These are phyloP conservation scores for Sugiyamaella chiloensis DNA, from an alignment of 805 yeast species.

Conservation along the genomic window DNA sequence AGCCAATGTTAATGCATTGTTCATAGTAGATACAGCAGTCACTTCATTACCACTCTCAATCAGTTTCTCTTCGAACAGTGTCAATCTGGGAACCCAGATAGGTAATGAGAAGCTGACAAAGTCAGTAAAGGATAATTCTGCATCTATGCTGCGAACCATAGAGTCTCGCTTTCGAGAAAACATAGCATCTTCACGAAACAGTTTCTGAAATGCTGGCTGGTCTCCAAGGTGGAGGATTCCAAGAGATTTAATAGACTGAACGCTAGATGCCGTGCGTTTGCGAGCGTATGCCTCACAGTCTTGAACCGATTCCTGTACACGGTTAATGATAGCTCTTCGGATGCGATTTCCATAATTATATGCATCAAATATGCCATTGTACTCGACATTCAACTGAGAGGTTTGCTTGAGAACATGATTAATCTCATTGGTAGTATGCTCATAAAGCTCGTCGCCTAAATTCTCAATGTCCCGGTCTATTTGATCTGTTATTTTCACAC, in stretches of 20 bases:
- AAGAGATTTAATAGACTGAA: constrained; percentile 55
- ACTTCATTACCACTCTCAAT: constrained; percentile 10
- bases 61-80: not conserved
- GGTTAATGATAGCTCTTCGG: constrained; percentile 62
- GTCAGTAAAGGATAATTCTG: constrained; percentile 63
- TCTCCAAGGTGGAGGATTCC: constrained; percentile 68
- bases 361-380: constrained; percentile 59
- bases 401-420: constrained; percentile 34
- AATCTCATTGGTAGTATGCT: constrained; percentile 53
- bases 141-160: constrained; percentile 54
- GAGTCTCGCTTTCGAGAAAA: constrained; percentile 70
- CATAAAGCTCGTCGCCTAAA: constrained; percentile 56
- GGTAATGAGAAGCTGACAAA: constrained; percentile 69
- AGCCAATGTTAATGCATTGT: constrained; percentile 29
- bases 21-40: constrained; percentile 8
- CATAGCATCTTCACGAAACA: constrained; percentile 67
- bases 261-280: constrained; percentile 53
- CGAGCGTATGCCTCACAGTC: constrained; percentile 70
- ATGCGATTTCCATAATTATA: constrained; percentile 69
- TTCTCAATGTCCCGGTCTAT: constrained; percentile 64
- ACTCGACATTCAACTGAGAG: constrained; percentile 49
- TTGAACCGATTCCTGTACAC: constrained; percentile 60
- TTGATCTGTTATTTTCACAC: constrained; percentile 52
- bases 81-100: constrained; percentile 2
- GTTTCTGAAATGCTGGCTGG: constrained; percentile 45